These are phyloP conservation scores for Termitomyces sp. DNA, from an alignment of 768 basidiomycete species.

Conservation along the genomic window DNA sequence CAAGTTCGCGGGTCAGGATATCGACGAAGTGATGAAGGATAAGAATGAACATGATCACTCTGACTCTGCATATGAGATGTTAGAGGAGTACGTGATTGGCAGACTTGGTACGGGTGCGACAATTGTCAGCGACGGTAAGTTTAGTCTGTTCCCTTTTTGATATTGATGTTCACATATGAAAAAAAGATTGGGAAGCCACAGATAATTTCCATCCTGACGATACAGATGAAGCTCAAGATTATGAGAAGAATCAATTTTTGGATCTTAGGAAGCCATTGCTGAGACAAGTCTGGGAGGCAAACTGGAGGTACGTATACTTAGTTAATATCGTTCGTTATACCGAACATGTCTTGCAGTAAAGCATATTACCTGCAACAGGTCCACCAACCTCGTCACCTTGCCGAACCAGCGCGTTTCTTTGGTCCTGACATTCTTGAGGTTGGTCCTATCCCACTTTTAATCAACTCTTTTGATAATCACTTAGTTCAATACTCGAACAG, in stretches of 20 bases:
- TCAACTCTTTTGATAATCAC: background rate
- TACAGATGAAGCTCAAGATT: conserved; percentile 79
- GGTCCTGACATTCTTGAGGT: conserved; percentile 80
- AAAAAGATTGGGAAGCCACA: conserved; percentile 78
- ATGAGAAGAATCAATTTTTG: conserved; percentile 84
- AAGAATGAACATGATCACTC: conserved; percentile 81
- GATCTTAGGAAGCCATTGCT: conserved; percentile 84
- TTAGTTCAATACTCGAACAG: conserved; percentile 75
- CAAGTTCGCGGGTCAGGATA: conserved; percentile 77
- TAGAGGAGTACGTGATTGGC: conserved; percentile 85
- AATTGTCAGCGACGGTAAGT: conserved; percentile 74
- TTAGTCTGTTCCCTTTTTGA: background rate
- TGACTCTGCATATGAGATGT: conserved; percentile 85
- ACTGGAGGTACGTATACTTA: conserved; percentile 59
- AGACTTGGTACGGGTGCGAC: conserved; percentile 69
- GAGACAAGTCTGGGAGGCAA: conserved; percentile 80
- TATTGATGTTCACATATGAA: background rate
- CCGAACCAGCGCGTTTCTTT: conserved; percentile 83
- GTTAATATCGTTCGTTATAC: conserved; percentile 3
- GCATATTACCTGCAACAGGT: conserved; percentile 95
- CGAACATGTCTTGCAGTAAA: conserved; percentile 49
- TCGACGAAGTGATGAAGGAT: conserved; percentile 79
- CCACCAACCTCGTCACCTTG: conserved; percentile 89
- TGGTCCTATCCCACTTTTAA: conserved; percentile 10
- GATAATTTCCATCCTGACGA: conserved; percentile 92